A percentile compares a stretch with the other conserved stretches of the same genome.
Evolutionary conservation across 371 early-diverging fungal species (phyloP).

Genomic region (Mortierella sp.): DNA sequence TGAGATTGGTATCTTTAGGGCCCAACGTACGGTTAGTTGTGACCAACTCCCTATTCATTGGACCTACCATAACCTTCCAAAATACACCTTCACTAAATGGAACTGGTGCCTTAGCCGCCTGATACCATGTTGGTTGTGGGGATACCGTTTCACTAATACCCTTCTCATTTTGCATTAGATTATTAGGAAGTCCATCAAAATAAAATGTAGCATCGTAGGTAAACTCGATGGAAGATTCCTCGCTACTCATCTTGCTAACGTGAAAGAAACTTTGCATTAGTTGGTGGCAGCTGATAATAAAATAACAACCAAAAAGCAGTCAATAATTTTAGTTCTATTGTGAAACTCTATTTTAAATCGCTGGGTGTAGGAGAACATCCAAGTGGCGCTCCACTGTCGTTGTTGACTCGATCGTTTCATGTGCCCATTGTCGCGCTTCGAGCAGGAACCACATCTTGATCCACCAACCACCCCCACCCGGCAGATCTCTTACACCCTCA

Average conservation of each 20-base stretch:
- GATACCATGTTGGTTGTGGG: conserved; percentile 28
- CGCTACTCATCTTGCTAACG: conserved; percentile 17
- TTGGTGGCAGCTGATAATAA: not conserved
- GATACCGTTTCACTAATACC: not conserved
- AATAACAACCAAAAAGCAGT: not conserved
- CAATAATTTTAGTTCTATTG: not conserved
- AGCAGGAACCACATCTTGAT: conserved; percentile 85
- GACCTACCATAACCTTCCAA: conserved; percentile 46
- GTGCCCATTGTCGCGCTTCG: conserved; percentile 77
- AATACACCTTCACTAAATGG: conserved; percentile 40
- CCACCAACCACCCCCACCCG: conserved; percentile 62
- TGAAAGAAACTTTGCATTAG: not conserved
- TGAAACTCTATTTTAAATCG: conserved; percentile 31
- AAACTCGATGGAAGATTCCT: conserved; percentile 26
- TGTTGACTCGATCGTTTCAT: conserved; percentile 50
- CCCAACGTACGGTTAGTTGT: not conserved
- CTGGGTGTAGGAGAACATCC: conserved; percentile 53
- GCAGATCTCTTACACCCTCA: conserved; percentile 66
- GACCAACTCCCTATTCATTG: not conserved
- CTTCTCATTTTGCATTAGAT: not conserved
- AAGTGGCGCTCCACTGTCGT: conserved; percentile 43
- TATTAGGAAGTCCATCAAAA: conserved; percentile 40
- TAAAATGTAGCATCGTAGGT: conserved; percentile 28
- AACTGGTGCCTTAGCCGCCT: conserved; percentile 38
- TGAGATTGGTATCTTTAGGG: not conserved